Percentiles rank a stretch among this genome's conserved stretches.
These are phyloP conservation scores for Phytophthora capsici DNA, from an alignment of 352 stramenopile genomes.

Conservation along the genomic window DNA sequence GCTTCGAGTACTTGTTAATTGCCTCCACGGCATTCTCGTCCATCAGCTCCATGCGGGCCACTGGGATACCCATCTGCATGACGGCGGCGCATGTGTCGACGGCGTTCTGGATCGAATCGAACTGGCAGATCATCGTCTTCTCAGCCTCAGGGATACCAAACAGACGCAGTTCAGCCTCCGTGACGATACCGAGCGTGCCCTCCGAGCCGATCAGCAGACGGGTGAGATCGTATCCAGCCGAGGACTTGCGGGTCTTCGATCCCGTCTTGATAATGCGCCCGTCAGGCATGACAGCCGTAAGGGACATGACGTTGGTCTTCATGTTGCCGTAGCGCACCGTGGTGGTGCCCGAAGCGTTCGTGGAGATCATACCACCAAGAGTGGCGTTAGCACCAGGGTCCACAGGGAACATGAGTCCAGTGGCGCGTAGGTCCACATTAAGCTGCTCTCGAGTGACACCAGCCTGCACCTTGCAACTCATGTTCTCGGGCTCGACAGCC, in stretches of 20 bases:
- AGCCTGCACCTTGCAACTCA: constrained; percentile 93
- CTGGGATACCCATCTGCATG: constrained; percentile 90
- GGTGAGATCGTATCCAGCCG: constrained; percentile 97
- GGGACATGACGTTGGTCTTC: constrained; percentile 94
- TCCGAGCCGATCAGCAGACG: constrained; percentile 96
- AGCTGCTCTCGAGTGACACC: constrained; percentile 94
- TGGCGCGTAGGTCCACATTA: constrained; percentile 88
- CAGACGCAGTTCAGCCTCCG: constrained; percentile 94
- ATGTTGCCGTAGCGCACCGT: constrained; percentile 96
- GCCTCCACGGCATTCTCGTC: constrained; percentile 79
- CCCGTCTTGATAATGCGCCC: constrained; percentile 91
- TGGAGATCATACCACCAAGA: constrained; percentile 96
- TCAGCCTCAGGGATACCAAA: constrained; percentile 92
- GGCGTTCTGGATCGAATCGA: constrained; percentile 89
- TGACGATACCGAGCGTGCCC: constrained; percentile 95
- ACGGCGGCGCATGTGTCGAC: constrained; percentile 85
- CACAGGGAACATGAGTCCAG: constrained; percentile 96
- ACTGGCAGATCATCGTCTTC: constrained; percentile 94
- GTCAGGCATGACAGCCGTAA: constrained; percentile 94
- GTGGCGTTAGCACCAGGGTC: constrained; percentile 97
- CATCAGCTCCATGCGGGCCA: constrained; percentile 90
- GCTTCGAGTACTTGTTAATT: constrained; percentile 90
- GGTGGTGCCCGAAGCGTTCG: constrained; percentile 91
- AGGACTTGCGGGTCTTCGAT: constrained; percentile 94
- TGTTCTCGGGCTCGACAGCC: constrained; percentile 75